Evolutionary conservation across 23 red algal genomes (phyloP).

Genomic region (Pyropia haitanensis): DNA sequence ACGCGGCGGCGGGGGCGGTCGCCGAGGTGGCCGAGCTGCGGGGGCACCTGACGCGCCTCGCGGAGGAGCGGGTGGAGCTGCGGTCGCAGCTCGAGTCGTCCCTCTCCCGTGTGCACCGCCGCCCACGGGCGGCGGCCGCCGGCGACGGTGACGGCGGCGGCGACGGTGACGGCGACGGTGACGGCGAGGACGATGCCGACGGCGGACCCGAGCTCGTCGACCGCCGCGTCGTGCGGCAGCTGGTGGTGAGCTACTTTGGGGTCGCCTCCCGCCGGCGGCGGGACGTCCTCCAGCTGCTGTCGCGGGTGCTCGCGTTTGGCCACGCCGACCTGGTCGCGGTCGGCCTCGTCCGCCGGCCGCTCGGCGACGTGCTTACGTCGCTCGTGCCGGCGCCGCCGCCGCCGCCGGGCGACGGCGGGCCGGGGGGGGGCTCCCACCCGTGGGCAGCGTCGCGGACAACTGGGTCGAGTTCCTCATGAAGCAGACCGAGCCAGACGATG

Average conservation of each 20-base stretch:
- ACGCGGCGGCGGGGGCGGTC: constrained; percentile 18
- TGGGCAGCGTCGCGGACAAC: constrained; percentile 66
- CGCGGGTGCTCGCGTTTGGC: constrained; percentile 59
- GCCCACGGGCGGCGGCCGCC: background rate
- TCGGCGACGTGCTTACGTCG: constrained; percentile 35
- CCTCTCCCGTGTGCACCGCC: constrained; percentile 46
- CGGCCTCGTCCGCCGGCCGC: constrained; percentile 41
- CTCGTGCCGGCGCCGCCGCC: constrained; percentile 28
- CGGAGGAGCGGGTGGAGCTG: constrained; percentile 57
- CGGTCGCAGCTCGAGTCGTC: constrained; percentile 50
- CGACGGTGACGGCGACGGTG: too few relatives aligned
- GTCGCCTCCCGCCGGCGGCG: constrained; percentile 33
- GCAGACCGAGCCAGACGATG: constrained; percentile 51
- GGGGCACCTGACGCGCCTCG: constrained; percentile 35
- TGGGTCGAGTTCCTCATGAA: constrained; percentile 91
- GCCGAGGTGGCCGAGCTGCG: constrained; percentile 51
- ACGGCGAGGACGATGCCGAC: constrained; percentile 2
- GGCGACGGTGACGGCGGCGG: too few relatives aligned
- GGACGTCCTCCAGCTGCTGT: constrained; percentile 74
- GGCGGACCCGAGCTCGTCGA: constrained; percentile 56
- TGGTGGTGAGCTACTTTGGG: constrained; percentile 68
- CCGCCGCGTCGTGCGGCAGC: constrained; percentile 66
- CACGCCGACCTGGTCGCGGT: constrained; percentile 48
- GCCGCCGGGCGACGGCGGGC: too few relatives aligned
- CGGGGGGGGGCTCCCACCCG: constrained; percentile 12